These are phyloP conservation scores for Plasmodium berghei DNA, from an alignment of 169 alveolate species.

Conservation along the genomic window DNA sequence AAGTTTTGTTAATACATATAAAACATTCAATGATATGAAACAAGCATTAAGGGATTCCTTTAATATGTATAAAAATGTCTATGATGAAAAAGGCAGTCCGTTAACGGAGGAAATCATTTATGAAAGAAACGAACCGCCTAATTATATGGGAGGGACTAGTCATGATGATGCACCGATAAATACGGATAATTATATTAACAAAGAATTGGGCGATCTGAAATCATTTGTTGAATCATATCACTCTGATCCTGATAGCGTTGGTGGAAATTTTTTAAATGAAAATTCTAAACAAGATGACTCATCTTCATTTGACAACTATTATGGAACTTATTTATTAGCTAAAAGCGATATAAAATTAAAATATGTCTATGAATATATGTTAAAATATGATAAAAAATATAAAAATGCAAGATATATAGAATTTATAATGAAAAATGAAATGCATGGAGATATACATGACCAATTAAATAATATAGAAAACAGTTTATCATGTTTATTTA, in stretches of 20 bases:
- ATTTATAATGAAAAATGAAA: slow-evolving; percentile 35
- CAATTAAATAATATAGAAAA: slow-evolving; percentile 19
- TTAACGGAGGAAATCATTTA: background rate
- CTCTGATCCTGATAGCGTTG: background rate
- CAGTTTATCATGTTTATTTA: slow-evolving; percentile 33
- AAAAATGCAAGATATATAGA: slow-evolving; percentile 24
- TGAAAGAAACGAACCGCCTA: background rate
- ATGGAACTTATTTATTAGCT: slow-evolving; percentile 44
- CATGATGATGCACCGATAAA: background rate
- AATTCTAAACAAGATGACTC: background rate
- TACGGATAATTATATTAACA: slow-evolving; percentile 6
- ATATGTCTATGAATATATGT: slow-evolving; percentile 21
- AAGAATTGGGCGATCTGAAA: slow-evolving; percentile 13
- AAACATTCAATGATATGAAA: slow-evolving; percentile 32
- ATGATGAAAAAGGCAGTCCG: too few species aligned
- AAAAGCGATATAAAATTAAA: slow-evolving; percentile 12
- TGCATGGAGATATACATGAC: slow-evolving; percentile 39
- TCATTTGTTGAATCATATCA: background rate
- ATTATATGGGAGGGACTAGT: background rate
- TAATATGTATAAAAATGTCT: slow-evolving; percentile 17
- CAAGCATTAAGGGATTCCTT: background rate
- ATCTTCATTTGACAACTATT: background rate
- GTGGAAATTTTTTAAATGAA: background rate
- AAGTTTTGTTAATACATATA: slow-evolving; percentile 13
- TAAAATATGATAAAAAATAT: background rate